A percentile compares a stretch with the other conserved stretches of the same genome.
These are phyloP conservation scores for Coprinopsis marcescibilis DNA, from an alignment of 768 basidiomycete species.

Conservation along the genomic window DNA sequence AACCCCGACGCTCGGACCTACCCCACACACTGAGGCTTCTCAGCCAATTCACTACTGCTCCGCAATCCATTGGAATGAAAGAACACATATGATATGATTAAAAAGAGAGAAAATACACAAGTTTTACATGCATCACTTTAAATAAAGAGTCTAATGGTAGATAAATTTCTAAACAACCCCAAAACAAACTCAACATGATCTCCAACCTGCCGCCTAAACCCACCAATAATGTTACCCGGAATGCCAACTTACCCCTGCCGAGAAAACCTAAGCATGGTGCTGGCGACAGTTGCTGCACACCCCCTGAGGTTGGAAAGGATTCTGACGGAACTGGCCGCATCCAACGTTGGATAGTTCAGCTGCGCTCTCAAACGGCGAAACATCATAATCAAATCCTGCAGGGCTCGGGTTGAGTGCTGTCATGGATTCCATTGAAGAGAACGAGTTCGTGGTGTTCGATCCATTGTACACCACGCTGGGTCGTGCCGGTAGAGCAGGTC, in stretches of 20 bases:
- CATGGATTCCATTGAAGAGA: constrained; percentile 1
- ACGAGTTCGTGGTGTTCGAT: background rate
- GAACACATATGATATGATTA: too few species aligned
- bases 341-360: constrained; percentile 35
- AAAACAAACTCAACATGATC: background rate
- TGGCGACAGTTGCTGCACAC: constrained; percentile 65
- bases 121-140: background rate
- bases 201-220: background rate
- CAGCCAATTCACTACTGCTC: too few species aligned
- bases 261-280: constrained; percentile 31
- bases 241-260: background rate
- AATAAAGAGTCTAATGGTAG: background rate
- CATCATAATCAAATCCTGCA: constrained; percentile 32
- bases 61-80: too few species aligned
- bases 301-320: constrained; percentile 59
- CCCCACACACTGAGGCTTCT: too few species aligned
- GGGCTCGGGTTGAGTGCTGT: constrained; percentile 17
- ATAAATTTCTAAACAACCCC: background rate
- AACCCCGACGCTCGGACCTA: too few species aligned
- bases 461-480: constrained; percentile 3
- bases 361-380: constrained; percentile 64
- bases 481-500: constrained; percentile 5
- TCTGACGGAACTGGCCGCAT: constrained; percentile 58
- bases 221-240: background rate
- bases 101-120: background rate